These are phyloP conservation scores for Ceratocystiopsis minuta DNA, from an alignment of 2,329 filamentous ascomycete species.

Conservation along the genomic window DNA sequence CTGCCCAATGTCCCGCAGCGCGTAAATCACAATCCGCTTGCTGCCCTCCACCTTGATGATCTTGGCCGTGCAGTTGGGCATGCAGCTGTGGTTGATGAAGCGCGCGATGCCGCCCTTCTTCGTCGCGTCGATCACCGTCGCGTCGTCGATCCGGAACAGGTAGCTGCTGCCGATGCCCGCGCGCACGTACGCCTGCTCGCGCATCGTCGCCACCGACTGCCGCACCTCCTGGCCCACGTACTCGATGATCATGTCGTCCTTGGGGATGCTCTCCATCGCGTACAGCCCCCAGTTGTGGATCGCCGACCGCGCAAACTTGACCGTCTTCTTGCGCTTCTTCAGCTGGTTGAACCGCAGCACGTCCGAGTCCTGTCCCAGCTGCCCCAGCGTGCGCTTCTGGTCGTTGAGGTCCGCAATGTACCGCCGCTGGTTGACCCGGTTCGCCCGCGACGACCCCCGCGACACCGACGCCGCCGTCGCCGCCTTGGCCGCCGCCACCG, in stretches of 20 bases:
- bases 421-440: slow-evolving; percentile 87
- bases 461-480: slow-evolving; percentile 61
- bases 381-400: slow-evolving; percentile 74
- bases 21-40: slow-evolving; percentile 98
- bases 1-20: slow-evolving; percentile 80
- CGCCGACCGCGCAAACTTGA: slow-evolving; percentile 90
- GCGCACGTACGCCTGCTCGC: slow-evolving; percentile 80
- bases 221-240: slow-evolving; percentile 96
- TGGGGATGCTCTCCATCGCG: slow-evolving; percentile 89
- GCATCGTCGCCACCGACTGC: slow-evolving; percentile 92
- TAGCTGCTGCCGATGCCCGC: slow-evolving; percentile 96
- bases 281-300: slow-evolving; percentile 99
- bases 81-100: slow-evolving; percentile 98
- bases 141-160: slow-evolving; percentile 94
- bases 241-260: slow-evolving; percentile 99
- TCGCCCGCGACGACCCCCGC: slow-evolving; percentile 69
- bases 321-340: slow-evolving; percentile 98
- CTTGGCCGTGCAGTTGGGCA: slow-evolving; percentile 96
- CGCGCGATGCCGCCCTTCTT: slow-evolving; percentile 96
- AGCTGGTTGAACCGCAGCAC: slow-evolving; percentile 96
- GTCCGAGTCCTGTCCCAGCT: slow-evolving; percentile 65
- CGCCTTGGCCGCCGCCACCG: slow-evolving; percentile 35
- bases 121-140: slow-evolving; percentile 92
- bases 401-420: slow-evolving; percentile 89
- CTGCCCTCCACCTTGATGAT: slow-evolving; percentile 98